Conservation (phyloP, 2,329 filamentous ascomycete genomes). For the Trichoderma endophyticum region DNA sequence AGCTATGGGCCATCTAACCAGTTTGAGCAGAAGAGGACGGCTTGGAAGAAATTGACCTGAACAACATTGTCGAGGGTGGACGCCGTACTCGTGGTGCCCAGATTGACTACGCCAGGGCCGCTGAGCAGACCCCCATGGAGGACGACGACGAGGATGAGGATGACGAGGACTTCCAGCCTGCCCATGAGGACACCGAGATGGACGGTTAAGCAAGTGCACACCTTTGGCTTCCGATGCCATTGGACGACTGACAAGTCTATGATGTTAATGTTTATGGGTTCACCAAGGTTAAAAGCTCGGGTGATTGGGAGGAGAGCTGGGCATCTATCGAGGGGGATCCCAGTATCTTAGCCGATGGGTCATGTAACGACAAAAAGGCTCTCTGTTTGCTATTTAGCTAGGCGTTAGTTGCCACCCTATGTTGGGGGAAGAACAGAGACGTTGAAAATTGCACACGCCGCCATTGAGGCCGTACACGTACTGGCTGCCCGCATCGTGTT, state of each 20-base stretch:
- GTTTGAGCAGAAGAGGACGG: constrained; percentile 60
- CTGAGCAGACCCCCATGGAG: constrained; percentile 69
- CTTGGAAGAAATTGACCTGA: constrained; percentile 85
- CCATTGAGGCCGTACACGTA: neutral
- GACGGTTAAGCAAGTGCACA: constrained; percentile 29
- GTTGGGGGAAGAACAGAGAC: neutral
- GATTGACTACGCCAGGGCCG: constrained; percentile 92
- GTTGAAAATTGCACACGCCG: neutral
- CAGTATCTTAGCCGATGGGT: neutral
- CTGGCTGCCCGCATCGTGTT: neutral
- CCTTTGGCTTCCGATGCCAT: neutral
- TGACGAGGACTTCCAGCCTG: constrained; percentile 64
- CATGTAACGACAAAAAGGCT: constrained; percentile 8
- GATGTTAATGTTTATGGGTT: constrained; percentile 2
- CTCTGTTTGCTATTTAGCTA: constrained; percentile 6
- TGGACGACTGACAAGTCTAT: neutral
- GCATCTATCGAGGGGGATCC: neutral
- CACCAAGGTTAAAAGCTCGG: neutral
- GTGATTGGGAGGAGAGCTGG: neutral
- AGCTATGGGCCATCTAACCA: constrained; percentile 1
- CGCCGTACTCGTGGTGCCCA: constrained; percentile 86
- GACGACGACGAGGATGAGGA: constrained; percentile 80
- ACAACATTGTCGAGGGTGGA: constrained; percentile 78
- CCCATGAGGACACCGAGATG: constrained; percentile 69
- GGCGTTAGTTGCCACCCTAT: neutral